Evolutionary conservation across 768 basidiomycete species (phyloP).

Genomic region (Cystobasidium tubakii): DNA sequence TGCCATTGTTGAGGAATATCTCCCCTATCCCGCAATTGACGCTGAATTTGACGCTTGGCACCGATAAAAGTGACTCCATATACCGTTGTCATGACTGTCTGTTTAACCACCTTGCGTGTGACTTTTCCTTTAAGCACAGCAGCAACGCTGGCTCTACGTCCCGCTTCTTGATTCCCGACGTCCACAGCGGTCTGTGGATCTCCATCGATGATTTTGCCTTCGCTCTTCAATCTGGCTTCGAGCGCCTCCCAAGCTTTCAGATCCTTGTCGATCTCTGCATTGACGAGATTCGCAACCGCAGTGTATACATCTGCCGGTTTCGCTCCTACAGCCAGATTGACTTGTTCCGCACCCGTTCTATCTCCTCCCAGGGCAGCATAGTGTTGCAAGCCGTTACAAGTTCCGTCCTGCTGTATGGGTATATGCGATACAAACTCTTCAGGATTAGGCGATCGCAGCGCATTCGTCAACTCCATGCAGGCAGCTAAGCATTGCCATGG

Average conservation of each 20-base stretch:
- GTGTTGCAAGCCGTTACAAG: conserved; percentile 96
- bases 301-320: conserved; percentile 92
- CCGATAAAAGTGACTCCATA: conserved; percentile 96
- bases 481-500: conserved; percentile 96
- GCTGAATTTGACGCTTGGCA: conserved; percentile 89
- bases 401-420: conserved; percentile 97
- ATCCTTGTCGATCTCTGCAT: conserved; percentile 61
- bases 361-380: conserved; percentile 98
- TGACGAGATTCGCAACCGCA: conserved; percentile 79
- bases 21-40: conserved; percentile 69
- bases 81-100: conserved; percentile 99
- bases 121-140: conserved; percentile 67
- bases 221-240: not conserved
- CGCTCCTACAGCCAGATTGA: conserved; percentile 71
- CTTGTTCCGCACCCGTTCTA: conserved; percentile 75
- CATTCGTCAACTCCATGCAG: conserved; percentile 78
- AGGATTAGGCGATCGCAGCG: conserved; percentile 65
- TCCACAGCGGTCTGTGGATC: not conserved
- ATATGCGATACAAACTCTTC: conserved; percentile 60
- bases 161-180: conserved; percentile 43
- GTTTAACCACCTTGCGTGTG: conserved; percentile 90
- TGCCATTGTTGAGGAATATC: conserved; percentile 67
- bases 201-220: not conserved
- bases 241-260: conserved; percentile 41
- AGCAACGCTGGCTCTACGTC: conserved; percentile 54